Evolutionary conservation across 768 basidiomycete genomes (phyloP), one percentile per base, ranked within the genome.

Genomic region (Dacryopinax spathularia): DNA sequence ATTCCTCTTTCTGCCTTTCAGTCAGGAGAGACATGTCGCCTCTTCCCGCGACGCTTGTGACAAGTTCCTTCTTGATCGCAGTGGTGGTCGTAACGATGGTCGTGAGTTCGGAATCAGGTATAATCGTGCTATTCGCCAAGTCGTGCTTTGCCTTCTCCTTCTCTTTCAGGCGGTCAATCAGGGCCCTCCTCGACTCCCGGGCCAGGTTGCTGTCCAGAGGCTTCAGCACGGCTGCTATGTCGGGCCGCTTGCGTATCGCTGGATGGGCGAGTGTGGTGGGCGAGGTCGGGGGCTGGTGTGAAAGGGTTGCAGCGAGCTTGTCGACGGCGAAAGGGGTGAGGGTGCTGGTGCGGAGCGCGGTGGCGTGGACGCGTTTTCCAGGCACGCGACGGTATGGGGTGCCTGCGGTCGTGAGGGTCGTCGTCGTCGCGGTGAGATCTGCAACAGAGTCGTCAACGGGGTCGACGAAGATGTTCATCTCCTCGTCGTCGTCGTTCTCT

Each of bases 1-100:
- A 29, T 29, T 56, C 48, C 48, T 56, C 48, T 31, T 56, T 56
- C 25, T 56, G 48, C 25, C 48, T 22, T 56, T 56, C 48, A 7
- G 48, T 56, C 10, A 56, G 29, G 20, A 56, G 48, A 9, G 48
- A 56, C 48, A 56, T 56, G 48, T 56, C 48, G 48, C 48, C 48
- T 56, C 48, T 13, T 56, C 25, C 13, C 13, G 15, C 10, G 25
- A 29, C 25, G 25, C 48, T 56, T 20, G 48, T n/a, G n/a, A n/a
- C 29, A 29, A 7, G 3, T 29, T 15, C 5, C 25, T 56, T 56
- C 13, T 3, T 31, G 6, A 29, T 56, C 48, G 48, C 25, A 29
- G 48, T 56, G 25, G 48, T 31, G 18, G 43, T 22, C 12, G 43
- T 22, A 44, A 56, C 18, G 48, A 18, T 13, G 15, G 48, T 56